Conservation (phyloP, 495 filamentous ascomycete genomes). For the Penicillium cinerascens region DNA sequence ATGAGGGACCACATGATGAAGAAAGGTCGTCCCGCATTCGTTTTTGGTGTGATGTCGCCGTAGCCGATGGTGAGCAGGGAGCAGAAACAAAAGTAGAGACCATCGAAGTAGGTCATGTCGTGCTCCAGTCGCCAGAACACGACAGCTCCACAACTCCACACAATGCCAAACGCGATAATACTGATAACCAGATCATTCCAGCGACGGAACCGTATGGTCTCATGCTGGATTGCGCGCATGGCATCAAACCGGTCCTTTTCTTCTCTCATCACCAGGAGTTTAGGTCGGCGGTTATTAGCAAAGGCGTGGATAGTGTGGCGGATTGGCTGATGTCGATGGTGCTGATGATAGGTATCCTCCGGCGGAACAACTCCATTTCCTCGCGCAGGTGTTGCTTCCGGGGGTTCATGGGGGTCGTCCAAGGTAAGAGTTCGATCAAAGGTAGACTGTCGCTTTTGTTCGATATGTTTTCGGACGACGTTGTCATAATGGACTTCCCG, state of each 20-base stretch:
- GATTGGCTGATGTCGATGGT: conserved; percentile 19
- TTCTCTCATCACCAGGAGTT: conserved; percentile 37
- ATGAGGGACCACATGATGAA: conserved; percentile 83
- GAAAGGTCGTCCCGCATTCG: conserved; percentile 74
- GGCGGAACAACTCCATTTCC: conserved; percentile 1
- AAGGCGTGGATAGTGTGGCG: conserved; percentile 24
- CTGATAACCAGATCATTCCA: conserved; percentile 73
- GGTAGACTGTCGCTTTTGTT: conserved; percentile 54
- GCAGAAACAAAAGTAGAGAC: conserved; percentile 80
- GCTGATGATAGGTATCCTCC: conserved; percentile 2
- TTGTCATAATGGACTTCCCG: conserved; percentile 62
- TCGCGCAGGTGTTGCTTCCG: background rate
- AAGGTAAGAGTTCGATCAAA: conserved; percentile 52
- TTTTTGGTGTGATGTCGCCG: conserved; percentile 71
- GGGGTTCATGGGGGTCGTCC: conserved; percentile 4
- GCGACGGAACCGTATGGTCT: conserved; percentile 57
- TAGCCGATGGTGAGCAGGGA: conserved; percentile 87
- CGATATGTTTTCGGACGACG: conserved; percentile 60
- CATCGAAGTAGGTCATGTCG: conserved; percentile 62
- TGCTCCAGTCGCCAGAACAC: conserved; percentile 63
- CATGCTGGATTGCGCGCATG: conserved; percentile 75
- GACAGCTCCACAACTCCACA: conserved; percentile 80
- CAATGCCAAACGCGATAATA: conserved; percentile 53
- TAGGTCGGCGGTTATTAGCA: conserved; percentile 17
- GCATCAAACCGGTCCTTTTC: conserved; percentile 71